Evolutionary conservation across 2,329 filamentous ascomycete species (phyloP).

Genomic region (Lasiodiplodia sp.): DNA sequence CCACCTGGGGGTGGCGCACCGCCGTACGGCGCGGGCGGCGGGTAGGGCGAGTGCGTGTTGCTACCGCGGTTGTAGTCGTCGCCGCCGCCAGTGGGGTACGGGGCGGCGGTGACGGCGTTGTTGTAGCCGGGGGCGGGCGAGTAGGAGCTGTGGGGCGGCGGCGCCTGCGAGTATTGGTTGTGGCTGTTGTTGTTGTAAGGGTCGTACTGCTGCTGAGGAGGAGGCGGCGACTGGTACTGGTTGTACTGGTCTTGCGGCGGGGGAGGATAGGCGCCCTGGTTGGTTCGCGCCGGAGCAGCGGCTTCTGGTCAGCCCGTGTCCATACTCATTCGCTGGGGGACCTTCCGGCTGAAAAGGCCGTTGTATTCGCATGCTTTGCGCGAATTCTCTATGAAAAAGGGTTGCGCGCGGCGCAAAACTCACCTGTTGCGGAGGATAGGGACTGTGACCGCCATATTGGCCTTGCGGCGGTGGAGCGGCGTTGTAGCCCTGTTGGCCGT

Average conservation of each 20-base stretch:
- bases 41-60: constrained; percentile 41
- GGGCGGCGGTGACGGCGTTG: constrained; percentile 15
- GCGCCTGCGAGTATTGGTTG: constrained; percentile 2
- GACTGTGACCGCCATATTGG: constrained; percentile 34
- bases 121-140: constrained; percentile 29
- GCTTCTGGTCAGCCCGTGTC: not conserved
- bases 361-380: not conserved
- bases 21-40: constrained; percentile 16
- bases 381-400: not conserved
- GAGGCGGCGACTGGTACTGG: constrained; percentile 34
- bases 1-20: not conserved
- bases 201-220: constrained; percentile 36
- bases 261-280: constrained; percentile 42
- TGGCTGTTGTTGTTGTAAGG: constrained; percentile 33
- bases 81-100: constrained; percentile 19
- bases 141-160: constrained; percentile 31
- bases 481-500: constrained; percentile 32
- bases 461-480: constrained; percentile 29
- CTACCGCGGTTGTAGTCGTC: constrained; percentile 35
- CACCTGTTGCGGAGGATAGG: constrained; percentile 40
- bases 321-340: not conserved
- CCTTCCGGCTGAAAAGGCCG: not conserved
- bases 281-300: not conserved
- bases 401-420: not conserved
- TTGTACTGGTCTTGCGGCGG: constrained; percentile 43